Conservation (phyloP, 805 yeast genomes). For the Ogataea naganishii region DNA sequence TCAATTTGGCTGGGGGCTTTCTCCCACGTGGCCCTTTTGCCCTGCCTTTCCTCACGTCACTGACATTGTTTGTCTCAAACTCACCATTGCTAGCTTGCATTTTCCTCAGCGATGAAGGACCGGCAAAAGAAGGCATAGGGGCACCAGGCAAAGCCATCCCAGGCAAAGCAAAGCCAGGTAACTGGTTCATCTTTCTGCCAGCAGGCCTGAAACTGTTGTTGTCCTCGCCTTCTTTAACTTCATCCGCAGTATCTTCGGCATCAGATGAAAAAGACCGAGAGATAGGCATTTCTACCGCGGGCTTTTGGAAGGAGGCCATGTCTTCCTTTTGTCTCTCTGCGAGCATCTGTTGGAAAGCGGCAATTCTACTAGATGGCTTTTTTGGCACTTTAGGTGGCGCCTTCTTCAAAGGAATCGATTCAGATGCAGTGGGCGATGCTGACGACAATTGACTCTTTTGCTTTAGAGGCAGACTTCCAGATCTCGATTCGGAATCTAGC, state of each 20-base stretch:
- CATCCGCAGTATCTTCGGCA: slow-evolving; percentile 2
- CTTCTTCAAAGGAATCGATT: not conserved
- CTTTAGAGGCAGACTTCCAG: not conserved
- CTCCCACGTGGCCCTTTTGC: slow-evolving; percentile 72
- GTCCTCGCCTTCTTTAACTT: slow-evolving; percentile 1
- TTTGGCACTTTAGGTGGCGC: slow-evolving; percentile 66
- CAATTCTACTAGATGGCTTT: slow-evolving; percentile 69
- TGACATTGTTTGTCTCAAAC: slow-evolving; percentile 7
- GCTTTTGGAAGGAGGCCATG: slow-evolving; percentile 9
- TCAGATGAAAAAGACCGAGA: slow-evolving; percentile 3
- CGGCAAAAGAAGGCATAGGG: slow-evolving; percentile 23
- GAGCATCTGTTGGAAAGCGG: slow-evolving; percentile 75
- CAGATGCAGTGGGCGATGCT: not conserved
- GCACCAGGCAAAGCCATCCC: slow-evolving; percentile 49
- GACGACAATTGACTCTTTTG: not conserved
- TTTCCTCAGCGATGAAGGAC: slow-evolving; percentile 10
- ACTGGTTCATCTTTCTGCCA: not conserved
- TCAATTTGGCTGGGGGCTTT: slow-evolving; percentile 52
- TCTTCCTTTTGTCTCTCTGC: slow-evolving; percentile 39
- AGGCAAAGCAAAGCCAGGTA: slow-evolving; percentile 37
- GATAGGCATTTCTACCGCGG: too few relatives aligned
- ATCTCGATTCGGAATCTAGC: too few relatives aligned
- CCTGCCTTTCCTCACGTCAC: slow-evolving; percentile 39
- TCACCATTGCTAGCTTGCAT: slow-evolving; percentile 1
- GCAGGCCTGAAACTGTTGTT: slow-evolving; percentile 1